Conservation (phyloP, 169 alveolate species). For the Plasmodium fragile region DNA sequence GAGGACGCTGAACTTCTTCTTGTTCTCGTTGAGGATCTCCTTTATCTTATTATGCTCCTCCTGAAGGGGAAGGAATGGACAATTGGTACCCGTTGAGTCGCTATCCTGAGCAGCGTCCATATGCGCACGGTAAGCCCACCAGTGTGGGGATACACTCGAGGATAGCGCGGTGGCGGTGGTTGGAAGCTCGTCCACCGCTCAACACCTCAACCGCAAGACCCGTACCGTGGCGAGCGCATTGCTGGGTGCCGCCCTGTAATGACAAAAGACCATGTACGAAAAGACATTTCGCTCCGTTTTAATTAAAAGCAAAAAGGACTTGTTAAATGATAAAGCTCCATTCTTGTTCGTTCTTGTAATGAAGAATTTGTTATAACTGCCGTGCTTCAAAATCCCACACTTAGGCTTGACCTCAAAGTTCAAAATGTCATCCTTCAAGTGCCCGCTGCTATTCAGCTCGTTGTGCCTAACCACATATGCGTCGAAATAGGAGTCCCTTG, state of each 20-base stretch:
- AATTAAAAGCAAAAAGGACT: constrained; percentile 15
- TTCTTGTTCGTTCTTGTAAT: constrained; percentile 31
- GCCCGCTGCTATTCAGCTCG: neutral
- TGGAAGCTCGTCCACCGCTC: neutral
- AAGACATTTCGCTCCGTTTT: constrained; percentile 34
- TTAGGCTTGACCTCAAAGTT: constrained; percentile 23
- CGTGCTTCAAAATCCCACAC: constrained; percentile 41
- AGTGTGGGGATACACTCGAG: neutral
- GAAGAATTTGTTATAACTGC: constrained; percentile 15
- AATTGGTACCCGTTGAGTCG: neutral
- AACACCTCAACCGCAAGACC: neutral
- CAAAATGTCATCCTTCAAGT: neutral
- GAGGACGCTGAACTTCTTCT: constrained; percentile 32
- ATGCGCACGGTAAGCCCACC: neutral
- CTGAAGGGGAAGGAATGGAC: constrained; percentile 1
- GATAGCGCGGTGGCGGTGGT: neutral
- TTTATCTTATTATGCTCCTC: constrained; percentile 26
- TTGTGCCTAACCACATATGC: constrained; percentile 38
- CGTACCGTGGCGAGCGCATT: constrained; percentile 5
- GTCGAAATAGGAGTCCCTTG: constrained; percentile 39
- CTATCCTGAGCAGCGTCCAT: neutral
- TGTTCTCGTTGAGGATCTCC: constrained; percentile 54
- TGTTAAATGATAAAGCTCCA: neutral
- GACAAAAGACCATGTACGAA: constrained; percentile 49
- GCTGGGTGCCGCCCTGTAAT: neutral